Conservation (phyloP, 2,329 filamentous ascomycete species). For the Lecanicillium sp. region DNA sequence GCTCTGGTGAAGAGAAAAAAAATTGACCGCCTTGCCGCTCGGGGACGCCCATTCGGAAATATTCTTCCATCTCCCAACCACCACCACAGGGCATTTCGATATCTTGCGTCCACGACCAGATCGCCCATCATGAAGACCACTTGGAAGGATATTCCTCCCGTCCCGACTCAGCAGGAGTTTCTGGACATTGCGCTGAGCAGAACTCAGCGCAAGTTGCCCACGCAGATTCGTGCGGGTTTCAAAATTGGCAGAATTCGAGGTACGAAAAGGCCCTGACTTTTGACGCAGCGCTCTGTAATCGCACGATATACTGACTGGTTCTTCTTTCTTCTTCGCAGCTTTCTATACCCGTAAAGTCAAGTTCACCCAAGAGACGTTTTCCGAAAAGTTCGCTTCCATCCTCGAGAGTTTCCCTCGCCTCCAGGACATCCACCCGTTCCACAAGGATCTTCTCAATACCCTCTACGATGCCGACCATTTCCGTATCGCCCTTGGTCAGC, state of each 20-base stretch:
- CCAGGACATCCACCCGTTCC: conserved; percentile 93
- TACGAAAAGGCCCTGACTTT: conserved; percentile 19
- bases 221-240: conserved; percentile 92
- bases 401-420: conserved; percentile 90
- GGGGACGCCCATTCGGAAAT: conserved; percentile 4
- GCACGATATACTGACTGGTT: conserved; percentile 15
- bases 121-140: conserved; percentile 52
- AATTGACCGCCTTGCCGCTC: conserved; percentile 25
- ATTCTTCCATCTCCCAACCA: conserved; percentile 14
- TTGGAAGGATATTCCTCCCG: conserved; percentile 76
- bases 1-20: conserved; percentile 23
- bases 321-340: conserved; percentile 35
- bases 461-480: conserved; percentile 99
- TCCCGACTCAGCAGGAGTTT: conserved; percentile 91
- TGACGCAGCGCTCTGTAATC: background rate
- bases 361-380: conserved; percentile 94
- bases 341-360: conserved; percentile 99
- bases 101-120: conserved; percentile 15
- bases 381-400: conserved; percentile 85
- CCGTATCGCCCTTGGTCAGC: conserved; percentile 89
- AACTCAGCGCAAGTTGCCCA: conserved; percentile 87
- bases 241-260: conserved; percentile 84
- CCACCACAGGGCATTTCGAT: conserved; percentile 7
- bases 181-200: conserved; percentile 94
- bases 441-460: conserved; percentile 78